Evolutionary conservation across 2,329 filamentous ascomycete genomes (phyloP).

Genomic region (Epichloe aotearoae): DNA sequence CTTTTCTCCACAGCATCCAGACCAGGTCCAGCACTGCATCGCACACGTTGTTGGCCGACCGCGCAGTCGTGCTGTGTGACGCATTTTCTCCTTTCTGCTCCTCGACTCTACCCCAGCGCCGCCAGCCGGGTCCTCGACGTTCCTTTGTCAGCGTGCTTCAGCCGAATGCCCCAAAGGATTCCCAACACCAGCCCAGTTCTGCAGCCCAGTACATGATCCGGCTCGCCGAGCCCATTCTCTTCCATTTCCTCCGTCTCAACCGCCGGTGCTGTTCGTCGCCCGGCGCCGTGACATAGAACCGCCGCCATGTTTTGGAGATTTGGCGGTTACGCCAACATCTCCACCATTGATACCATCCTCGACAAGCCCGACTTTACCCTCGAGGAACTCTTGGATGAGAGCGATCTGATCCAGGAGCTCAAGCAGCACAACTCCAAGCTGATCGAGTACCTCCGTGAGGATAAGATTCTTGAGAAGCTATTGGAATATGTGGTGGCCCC

Average conservation of each 20-base stretch:
- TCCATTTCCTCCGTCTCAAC: conserved; percentile 10
- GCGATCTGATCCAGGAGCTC: conserved; percentile 90
- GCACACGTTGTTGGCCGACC: background rate
- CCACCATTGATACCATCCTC: conserved; percentile 89
- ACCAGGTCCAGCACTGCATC: background rate
- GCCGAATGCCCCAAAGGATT: conserved; percentile 5
- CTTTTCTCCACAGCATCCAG: background rate
- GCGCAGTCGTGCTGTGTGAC: conserved; percentile 3
- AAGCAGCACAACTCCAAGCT: conserved; percentile 98
- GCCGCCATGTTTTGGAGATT: conserved; percentile 98
- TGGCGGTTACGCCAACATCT: conserved; percentile 96
- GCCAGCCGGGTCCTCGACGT: background rate
- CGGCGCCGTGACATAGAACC: conserved; percentile 21
- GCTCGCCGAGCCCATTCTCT: conserved; percentile 5
- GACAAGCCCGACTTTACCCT: conserved; percentile 93
- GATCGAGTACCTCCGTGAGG: conserved; percentile 87
- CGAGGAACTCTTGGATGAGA: conserved; percentile 91
- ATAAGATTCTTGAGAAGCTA: conserved; percentile 69
- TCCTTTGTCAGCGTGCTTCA: conserved; percentile 1
- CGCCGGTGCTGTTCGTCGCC: conserved; percentile 18
- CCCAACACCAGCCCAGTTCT: conserved; percentile 2
- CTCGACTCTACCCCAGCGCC: background rate
- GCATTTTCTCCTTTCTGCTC: conserved; percentile 3
- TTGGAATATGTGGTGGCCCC: conserved; percentile 87
- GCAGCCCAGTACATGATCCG: conserved; percentile 9